phyloP scores from a whole-genome alignment of 208 protist genomes.

The Angomonas ambiguus region DNA sequence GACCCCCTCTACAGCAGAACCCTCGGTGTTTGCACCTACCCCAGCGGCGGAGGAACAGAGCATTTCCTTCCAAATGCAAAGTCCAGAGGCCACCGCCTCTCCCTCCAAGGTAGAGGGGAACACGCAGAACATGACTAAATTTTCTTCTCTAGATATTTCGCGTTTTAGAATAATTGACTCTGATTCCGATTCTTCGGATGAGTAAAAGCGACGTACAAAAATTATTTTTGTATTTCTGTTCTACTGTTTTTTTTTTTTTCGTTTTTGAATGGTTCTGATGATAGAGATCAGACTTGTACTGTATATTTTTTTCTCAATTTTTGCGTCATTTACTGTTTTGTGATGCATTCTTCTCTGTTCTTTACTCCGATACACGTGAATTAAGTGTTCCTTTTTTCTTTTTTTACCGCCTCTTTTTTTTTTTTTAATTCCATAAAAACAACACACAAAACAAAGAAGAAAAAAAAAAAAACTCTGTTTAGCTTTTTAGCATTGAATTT shows the following conservation, averaged over 20 bases:
- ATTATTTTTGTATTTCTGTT: constrained; percentile 1
- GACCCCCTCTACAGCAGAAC: no score
- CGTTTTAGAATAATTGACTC: constrained; percentile 15
- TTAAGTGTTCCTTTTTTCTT: background rate
- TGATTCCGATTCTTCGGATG: constrained; percentile 29
- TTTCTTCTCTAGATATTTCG: background rate
- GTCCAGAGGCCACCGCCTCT: background rate
- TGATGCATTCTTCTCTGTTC: background rate
- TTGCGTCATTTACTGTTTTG: background rate
- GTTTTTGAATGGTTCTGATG: background rate
- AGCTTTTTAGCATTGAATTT: background rate
- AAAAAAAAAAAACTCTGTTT: background rate
- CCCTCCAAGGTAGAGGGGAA: background rate
- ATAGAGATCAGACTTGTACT: background rate
- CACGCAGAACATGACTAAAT: background rate
- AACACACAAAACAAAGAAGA: no score
- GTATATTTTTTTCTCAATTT: background rate
- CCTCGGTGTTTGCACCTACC: no score
- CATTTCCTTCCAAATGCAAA: background rate
- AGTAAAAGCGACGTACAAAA: background rate
- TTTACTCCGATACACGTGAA: background rate
- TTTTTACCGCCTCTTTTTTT: background rate
- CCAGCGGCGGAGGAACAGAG: background rate
- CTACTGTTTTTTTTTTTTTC: background rate
- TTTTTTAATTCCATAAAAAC: background rate